Evolutionary conservation across 495 filamentous ascomycete genomes (phyloP), one percentile per base, ranked within the genome.

Genomic region (Penicillium nucicola): DNA sequence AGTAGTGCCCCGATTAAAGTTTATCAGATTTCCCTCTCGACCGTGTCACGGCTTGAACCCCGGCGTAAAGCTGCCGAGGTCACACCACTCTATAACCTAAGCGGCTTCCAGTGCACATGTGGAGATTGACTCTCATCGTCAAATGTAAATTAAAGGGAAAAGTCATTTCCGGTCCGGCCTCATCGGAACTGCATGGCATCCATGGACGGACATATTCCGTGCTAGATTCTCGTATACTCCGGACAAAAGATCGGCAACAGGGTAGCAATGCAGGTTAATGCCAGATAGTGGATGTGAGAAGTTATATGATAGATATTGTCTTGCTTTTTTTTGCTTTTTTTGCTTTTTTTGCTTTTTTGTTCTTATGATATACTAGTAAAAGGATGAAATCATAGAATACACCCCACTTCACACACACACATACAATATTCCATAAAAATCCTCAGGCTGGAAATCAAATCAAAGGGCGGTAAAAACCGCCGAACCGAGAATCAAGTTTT

Each of bases 401-500:
- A 28, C 5, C 25, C 25, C 25, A 28, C 25, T 9, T 28, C 7
- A 28, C 25, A n/a, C n/a, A n/a, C n/a, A n/a, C n/a, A n/a, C n/a
- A n/a, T n/a, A n/a, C n/a, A n/a, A n/a, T n/a, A 28, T 28, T 28
- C 25, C 7, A 8, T 28, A 28, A 28, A 28, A 28, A 8, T 8
- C 7, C 25, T 9, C 25, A 28, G 25, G 25, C 25, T 9, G 25
- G 7, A 28, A 28, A 13, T 6, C n/a, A n/a, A 8, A 45, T 41
- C 4, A 8, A 17, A 15, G 8, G 13, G 18, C 7, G 39, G 39
- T 45, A 18, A 18, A 31, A 39, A 44, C 23, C 38, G 19, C 52
- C 52, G 45, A 53, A 50, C 35, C 58, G 53, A 37, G 18, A 40
- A 41, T 42, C 37, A 17, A 19, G 20, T 32, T 44, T 48, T 3